Conservation (phyloP, 1,139 yeast genomes). For the Sugiyamaella japonica region DNA sequence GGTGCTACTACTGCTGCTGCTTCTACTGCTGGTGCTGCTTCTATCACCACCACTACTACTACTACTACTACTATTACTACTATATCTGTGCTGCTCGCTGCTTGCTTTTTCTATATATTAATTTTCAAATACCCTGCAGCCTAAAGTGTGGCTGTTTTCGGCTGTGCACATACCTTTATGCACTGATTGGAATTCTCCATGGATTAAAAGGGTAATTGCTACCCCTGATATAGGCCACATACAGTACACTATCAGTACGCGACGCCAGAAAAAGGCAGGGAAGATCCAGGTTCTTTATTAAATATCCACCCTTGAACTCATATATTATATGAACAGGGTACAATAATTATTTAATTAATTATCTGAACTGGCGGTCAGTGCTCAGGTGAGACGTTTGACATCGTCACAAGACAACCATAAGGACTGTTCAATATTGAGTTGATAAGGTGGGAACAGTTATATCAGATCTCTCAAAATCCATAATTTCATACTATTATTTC, state of each 20-base stretch:
- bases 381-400: not conserved
- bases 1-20: not conserved
- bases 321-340: not conserved
- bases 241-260: not conserved
- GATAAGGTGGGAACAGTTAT: not conserved
- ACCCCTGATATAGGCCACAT: not conserved
- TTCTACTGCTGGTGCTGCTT: not conserved
- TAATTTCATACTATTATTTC: too few species aligned
- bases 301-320: not conserved
- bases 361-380: not conserved
- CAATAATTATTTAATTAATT: too few species aligned
- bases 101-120: not conserved
- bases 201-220: not conserved
- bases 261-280: not conserved
- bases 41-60: not conserved
- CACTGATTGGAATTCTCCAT: not conserved
- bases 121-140: too few species aligned
- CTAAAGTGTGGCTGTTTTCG: not conserved
- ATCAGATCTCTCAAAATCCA: too few species aligned
- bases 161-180: not conserved
- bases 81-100: not conserved
- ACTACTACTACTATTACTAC: not conserved
- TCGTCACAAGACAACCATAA: not conserved
- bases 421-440: not conserved
- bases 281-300: too few species aligned